These are phyloP conservation scores for Zygosaccharomyces pseudorouxii DNA, from an alignment of 805 yeast species.

Conservation along the genomic window DNA sequence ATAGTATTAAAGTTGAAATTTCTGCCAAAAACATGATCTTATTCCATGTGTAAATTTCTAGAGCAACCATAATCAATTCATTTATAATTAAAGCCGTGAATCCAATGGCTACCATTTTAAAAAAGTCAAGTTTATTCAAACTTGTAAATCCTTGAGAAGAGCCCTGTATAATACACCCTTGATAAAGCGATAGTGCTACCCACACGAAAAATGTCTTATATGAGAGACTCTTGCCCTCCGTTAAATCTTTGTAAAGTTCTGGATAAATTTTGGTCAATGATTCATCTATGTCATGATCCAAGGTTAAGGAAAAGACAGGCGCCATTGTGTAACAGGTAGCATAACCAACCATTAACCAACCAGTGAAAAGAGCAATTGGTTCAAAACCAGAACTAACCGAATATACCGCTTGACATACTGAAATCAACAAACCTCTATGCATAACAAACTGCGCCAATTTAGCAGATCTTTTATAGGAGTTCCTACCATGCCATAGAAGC, in stretches of 20 bases:
- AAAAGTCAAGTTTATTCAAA: slow-evolving; percentile 48
- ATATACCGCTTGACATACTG: slow-evolving; percentile 91
- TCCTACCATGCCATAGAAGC: slow-evolving; percentile 95
- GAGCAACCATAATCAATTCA: slow-evolving; percentile 89
- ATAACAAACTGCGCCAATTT: slow-evolving; percentile 93
- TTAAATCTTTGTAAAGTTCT: slow-evolving; percentile 87
- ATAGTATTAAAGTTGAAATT: slow-evolving; percentile 61
- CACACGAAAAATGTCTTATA: slow-evolving; percentile 86
- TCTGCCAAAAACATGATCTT: slow-evolving; percentile 69
- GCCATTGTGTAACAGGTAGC: slow-evolving; percentile 97
- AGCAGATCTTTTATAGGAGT: slow-evolving; percentile 92
- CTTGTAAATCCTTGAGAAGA: slow-evolving; percentile 75
- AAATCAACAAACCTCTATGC: slow-evolving; percentile 90
- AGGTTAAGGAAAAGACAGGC: slow-evolving; percentile 89
- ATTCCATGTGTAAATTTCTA: slow-evolving; percentile 91
- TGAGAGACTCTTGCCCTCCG: slow-evolving; percentile 80
- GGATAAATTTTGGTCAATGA: slow-evolving; percentile 87
- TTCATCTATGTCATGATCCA: slow-evolving; percentile 88
- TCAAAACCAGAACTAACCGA: slow-evolving; percentile 83
- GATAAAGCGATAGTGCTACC: slow-evolving; percentile 86
- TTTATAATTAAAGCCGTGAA: slow-evolving; percentile 76
- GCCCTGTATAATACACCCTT: slow-evolving; percentile 82
- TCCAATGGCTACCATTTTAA: slow-evolving; percentile 77
- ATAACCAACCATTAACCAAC: slow-evolving; percentile 98
- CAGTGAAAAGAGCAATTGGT: slow-evolving; percentile 91